These are phyloP conservation scores for Sophora flavescens DNA, from an alignment of 306 rosid genomes.

Conservation along the genomic window DNA sequence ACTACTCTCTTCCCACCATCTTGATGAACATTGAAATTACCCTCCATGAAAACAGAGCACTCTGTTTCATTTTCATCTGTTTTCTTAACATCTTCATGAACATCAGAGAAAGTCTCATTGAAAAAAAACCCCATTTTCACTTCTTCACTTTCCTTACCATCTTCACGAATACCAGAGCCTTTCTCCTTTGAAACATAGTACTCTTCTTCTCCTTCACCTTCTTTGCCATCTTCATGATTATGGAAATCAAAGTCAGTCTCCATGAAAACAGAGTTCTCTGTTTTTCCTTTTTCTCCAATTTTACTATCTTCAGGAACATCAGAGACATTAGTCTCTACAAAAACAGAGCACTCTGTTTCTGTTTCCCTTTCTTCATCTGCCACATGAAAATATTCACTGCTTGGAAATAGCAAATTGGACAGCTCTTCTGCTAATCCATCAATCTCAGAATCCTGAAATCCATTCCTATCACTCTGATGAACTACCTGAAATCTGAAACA, in stretches of 20 bases:
- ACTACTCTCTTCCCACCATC: not conserved
- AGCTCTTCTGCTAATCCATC: constrained; percentile 49
- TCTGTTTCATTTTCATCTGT: constrained; percentile 24
- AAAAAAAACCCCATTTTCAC: constrained; percentile 18
- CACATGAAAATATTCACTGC: not conserved
- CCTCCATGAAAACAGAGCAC: constrained; percentile 14
- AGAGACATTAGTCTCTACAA: not conserved
- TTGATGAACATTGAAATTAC: not conserved
- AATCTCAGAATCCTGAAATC: constrained; percentile 39
- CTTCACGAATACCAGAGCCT: not conserved
- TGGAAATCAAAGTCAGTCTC: not conserved
- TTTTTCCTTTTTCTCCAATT: not conserved
- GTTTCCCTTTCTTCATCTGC: not conserved
- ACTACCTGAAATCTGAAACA: constrained; percentile 49
- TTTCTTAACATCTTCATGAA: not conserved
- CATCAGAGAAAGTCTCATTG: not conserved
- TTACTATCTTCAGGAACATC: not conserved
- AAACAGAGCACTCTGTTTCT: constrained; percentile 9
- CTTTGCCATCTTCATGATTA: not conserved
- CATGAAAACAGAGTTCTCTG: not conserved
- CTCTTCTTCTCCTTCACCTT: constrained; percentile 10
- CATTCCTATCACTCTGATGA: constrained; percentile 20
- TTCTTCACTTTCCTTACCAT: not conserved
- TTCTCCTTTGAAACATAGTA: constrained; percentile 2
- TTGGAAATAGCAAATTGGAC: constrained; percentile 30